phyloP scores from a whole-genome alignment of 2,329 filamentous ascomycete species.

The Aspergillus vadensis region DNA sequence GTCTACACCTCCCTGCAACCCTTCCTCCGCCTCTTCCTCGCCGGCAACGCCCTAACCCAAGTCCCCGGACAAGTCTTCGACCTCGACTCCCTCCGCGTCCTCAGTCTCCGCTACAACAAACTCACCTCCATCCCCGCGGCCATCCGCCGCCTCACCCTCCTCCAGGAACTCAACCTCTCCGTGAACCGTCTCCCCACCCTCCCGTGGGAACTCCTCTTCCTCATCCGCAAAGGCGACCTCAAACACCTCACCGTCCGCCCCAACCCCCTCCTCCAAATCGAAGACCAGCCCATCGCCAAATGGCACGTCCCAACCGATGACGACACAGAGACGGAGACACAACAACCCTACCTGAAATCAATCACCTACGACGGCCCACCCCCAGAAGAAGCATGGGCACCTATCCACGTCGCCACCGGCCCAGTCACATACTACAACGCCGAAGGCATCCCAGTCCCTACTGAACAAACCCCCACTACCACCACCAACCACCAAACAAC shows the following conservation, averaged over 20 bases:
- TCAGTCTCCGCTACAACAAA: constrained; percentile 51
- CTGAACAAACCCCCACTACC: too few relatives aligned
- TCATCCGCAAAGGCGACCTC: constrained; percentile 42
- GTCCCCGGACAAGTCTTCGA: constrained; percentile 47
- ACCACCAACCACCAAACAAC: too few relatives aligned
- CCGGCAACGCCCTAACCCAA: constrained; percentile 43
- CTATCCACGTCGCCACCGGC: constrained; percentile 41
- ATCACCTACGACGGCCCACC: constrained; percentile 28
- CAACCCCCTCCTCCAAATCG: constrained; percentile 42
- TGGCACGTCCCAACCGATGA: constrained; percentile 32
- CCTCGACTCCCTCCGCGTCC: constrained; percentile 42
- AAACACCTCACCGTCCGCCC: constrained; percentile 43
- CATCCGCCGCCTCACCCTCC: constrained; percentile 43
- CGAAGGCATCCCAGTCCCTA: constrained; percentile 30
- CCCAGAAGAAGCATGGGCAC: constrained; percentile 36
- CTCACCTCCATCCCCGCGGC: constrained; percentile 44
- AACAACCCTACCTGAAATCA: constrained; percentile 15
- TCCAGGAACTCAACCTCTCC: constrained; percentile 50
- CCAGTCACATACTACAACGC: constrained; percentile 36
- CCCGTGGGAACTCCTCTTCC: constrained; percentile 49
- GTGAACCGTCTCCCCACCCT: constrained; percentile 47
- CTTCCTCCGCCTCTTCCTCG: constrained; percentile 47
- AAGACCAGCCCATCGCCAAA: constrained; percentile 32
- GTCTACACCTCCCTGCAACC: constrained; percentile 44
- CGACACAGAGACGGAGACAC: too few relatives aligned